Conservation (phyloP, 176 grass and related monocot genomes). For the Aegilops tauschii region DNA sequence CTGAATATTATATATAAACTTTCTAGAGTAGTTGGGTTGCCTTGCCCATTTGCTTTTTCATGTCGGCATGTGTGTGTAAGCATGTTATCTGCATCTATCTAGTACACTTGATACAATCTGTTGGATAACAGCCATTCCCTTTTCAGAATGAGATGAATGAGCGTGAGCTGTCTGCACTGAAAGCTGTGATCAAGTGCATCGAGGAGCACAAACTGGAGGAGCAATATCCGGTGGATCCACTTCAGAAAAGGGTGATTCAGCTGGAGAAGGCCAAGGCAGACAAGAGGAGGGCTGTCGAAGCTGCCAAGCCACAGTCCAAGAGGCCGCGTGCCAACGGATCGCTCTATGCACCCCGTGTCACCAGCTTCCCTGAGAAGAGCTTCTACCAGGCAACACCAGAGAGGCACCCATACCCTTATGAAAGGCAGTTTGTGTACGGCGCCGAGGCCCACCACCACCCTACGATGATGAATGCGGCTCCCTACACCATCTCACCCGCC, state of each 20-base stretch:
- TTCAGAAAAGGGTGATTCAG: conserved; percentile 70
- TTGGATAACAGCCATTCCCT: background rate
- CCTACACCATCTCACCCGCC: conserved; percentile 62
- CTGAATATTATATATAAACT: background rate
- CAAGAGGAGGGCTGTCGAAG: conserved; percentile 82
- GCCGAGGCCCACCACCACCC: conserved; percentile 65
- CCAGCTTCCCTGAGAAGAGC: conserved; percentile 63
- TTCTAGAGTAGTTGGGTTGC: background rate
- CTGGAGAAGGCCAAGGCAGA: conserved; percentile 97
- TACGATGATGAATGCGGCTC: conserved; percentile 39
- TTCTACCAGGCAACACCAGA: conserved; percentile 71
- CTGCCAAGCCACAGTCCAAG: conserved; percentile 85
- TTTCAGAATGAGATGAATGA: conserved; percentile 88
- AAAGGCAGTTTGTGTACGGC: conserved; percentile 64
- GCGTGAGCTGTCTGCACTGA: conserved; percentile 71
- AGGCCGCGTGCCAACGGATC: conserved; percentile 68
- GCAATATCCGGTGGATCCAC: conserved; percentile 72
- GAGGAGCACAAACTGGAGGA: conserved; percentile 93
- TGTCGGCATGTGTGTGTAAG: background rate
- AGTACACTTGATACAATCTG: background rate
- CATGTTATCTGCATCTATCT: background rate
- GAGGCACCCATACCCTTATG: conserved; percentile 60
- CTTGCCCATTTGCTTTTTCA: background rate
- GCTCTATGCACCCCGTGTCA: conserved; percentile 45
- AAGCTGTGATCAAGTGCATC: conserved; percentile 81